Percentiles rank a stretch among this genome's conserved stretches.
Conservation (phyloP, 176 grass and related monocot species). For the Phragmites australis region DNA sequence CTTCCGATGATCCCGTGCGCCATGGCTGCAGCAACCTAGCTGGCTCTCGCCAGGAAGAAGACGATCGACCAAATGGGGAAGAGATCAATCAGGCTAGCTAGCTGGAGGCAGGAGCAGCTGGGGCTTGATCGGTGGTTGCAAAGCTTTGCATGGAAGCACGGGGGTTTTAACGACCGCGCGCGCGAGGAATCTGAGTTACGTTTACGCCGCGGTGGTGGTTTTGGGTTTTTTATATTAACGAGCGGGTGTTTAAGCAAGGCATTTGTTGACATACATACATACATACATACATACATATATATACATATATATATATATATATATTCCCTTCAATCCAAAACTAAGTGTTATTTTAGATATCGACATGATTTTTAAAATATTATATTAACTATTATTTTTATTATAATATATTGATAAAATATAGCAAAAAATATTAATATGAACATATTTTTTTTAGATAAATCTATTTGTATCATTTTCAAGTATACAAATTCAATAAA, state of each 20-base stretch:
- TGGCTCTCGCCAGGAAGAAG: background rate
- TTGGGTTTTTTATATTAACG: constrained; percentile 56
- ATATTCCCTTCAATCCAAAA: no score
- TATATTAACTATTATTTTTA: no score
- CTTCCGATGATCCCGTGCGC: constrained; percentile 43
- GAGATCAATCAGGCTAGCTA: background rate
- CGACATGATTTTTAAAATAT: no score
- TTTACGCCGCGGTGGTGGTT: constrained; percentile 31
- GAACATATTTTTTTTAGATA: no score
- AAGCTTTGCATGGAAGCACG: constrained; percentile 14
- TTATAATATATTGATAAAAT: no score
- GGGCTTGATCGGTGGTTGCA: background rate
- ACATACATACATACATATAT: no score
- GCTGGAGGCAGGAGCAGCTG: background rate
- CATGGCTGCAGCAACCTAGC: constrained; percentile 25
- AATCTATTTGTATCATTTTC: background rate
- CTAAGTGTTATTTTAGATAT: no score
- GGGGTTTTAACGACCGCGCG: constrained; percentile 28
- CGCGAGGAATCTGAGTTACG: constrained; percentile 43
- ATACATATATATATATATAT: no score
- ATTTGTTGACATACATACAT: no score
- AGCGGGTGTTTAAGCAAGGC: constrained; percentile 43
- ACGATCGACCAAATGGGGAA: background rate
- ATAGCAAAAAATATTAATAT: no score
- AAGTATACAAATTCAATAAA: no score